These are phyloP conservation scores for Plasmodium gonderi DNA, from an alignment of 169 alveolate species.

Conservation along the genomic window DNA sequence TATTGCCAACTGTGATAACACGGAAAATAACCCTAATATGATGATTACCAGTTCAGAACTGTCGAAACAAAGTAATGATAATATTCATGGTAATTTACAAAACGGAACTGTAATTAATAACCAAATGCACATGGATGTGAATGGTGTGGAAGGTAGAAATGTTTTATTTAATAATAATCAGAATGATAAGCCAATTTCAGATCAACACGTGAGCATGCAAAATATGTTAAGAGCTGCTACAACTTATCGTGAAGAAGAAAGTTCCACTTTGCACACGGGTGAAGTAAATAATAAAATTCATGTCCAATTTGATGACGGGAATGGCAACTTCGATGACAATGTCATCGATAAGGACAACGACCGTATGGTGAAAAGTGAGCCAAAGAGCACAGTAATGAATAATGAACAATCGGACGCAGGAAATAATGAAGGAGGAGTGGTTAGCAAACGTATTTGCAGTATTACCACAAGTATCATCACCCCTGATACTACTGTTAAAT, in stretches of 20 bases:
- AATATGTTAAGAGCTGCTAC: not conserved
- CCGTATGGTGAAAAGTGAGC: not conserved
- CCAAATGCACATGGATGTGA: not conserved
- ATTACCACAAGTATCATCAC: too few relatives aligned
- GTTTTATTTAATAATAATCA: not conserved
- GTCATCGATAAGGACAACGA: not conserved
- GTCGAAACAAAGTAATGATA: not conserved
- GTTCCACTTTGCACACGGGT: not conserved
- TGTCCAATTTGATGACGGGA: too few relatives aligned
- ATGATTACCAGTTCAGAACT: not conserved
- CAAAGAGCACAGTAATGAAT: not conserved
- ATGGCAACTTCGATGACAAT: too few relatives aligned
- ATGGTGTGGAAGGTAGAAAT: not conserved
- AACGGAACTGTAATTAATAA: not conserved
- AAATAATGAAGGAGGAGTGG: not conserved
- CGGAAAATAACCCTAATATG: not conserved
- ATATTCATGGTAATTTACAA: not conserved
- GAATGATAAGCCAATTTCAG: not conserved
- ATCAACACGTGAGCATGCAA: not conserved
- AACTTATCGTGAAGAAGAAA: not conserved
- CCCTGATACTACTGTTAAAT: slow-evolving; percentile 27
- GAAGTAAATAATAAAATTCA: not conserved
- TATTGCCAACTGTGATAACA: not conserved
- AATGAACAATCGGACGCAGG: not conserved
- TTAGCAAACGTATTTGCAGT: not conserved